Base-by-base conservation (phyloP, 306 rosid species). In the Parietaria judaica region DNA sequence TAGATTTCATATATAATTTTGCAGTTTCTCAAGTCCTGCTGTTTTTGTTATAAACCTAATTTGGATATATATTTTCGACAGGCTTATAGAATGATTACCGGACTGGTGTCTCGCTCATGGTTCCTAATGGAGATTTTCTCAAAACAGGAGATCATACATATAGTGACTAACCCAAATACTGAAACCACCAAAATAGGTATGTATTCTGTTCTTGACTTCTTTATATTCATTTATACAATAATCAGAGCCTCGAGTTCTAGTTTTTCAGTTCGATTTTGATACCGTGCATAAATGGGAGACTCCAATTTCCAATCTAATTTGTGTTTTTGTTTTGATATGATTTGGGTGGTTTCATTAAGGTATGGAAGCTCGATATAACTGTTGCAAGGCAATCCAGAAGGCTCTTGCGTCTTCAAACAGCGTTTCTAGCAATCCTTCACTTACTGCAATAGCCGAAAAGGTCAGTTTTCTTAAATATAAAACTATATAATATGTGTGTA, bases 121-220 rank as follows among this genome's bases (percentile, higher is more conserved):
- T 88, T 90, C 77, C 82, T 92, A 68, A 63, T 79, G 83, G 99
- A 92, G 78, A 84, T 88, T 70, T 88, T 84, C 80, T 86, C 95
- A 54, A 84, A 78, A 58, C 87, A 72, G 69, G 95, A 92, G 67
- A 92, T 88, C 56, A 77, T 92, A 68, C 76, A 80, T 52, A 63
- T 67, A 54, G 80, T 82, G 69, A 80, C 83, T 14, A 72, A 86
- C 72, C 70, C 88, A 57, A 76, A 53, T 69, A 72, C 80, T 23
- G 96, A 86, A 76, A 77, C 83, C 75, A 77, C 81, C 36, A 88
- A 92, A 76, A 77, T 82, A 77, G 96, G 99, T 88, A 39, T 61
- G 72, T 64, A 46, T 3, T 13, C 13, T 46, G 8, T 69, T 69
- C 56, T 70, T 72, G 34, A 41, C 45, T 76, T 36, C 31, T 67